Percentiles rank a stretch among this genome's conserved stretches.
Evolutionary conservation across 2,329 filamentous ascomycete genomes (phyloP).

Genomic region (Herpotrichia juniperi): DNA sequence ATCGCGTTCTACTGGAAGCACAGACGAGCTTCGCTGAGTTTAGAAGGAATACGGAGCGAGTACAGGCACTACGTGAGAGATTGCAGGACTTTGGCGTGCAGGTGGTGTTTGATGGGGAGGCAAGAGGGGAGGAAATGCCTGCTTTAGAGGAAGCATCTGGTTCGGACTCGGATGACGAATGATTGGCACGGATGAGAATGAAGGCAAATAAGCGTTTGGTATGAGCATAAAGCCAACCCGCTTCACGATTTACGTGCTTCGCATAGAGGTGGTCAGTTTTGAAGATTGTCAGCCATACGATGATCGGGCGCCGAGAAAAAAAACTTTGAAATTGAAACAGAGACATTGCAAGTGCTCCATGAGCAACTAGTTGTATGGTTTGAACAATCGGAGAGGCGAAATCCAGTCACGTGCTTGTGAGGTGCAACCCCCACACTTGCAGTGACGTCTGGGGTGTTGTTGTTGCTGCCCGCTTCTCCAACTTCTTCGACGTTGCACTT

Average conservation of each 20-base stretch:
- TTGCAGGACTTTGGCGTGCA: slow-evolving; percentile 33
- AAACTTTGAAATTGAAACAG: too few species aligned
- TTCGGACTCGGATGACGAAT: slow-evolving; percentile 17
- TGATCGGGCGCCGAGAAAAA: too few species aligned
- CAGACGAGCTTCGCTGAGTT: slow-evolving; percentile 35
- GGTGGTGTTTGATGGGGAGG: slow-evolving; percentile 27
- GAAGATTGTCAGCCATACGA: too few species aligned
- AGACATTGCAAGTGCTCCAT: too few species aligned
- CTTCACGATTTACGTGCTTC: too few species aligned
- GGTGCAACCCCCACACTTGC: neutral
- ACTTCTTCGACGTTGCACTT: too few species aligned
- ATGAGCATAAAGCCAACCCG: too few species aligned
- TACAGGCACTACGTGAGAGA: slow-evolving; percentile 8
- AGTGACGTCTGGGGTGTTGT: neutral
- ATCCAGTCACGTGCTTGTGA: neutral
- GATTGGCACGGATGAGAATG: neutral
- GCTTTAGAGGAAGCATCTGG: slow-evolving; percentile 5
- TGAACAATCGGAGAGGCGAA: too few species aligned
- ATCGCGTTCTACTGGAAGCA: slow-evolving; percentile 23
- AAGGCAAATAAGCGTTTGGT: neutral
- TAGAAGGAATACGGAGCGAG: slow-evolving; percentile 26
- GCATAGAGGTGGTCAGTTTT: too few species aligned
- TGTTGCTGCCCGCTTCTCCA: neutral
- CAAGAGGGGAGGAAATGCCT: neutral
- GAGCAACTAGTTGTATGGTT: too few species aligned